Evolutionary conservation across 176 grass and related monocot genomes (phyloP).

Genomic region (Rhynchospora tenuis): DNA sequence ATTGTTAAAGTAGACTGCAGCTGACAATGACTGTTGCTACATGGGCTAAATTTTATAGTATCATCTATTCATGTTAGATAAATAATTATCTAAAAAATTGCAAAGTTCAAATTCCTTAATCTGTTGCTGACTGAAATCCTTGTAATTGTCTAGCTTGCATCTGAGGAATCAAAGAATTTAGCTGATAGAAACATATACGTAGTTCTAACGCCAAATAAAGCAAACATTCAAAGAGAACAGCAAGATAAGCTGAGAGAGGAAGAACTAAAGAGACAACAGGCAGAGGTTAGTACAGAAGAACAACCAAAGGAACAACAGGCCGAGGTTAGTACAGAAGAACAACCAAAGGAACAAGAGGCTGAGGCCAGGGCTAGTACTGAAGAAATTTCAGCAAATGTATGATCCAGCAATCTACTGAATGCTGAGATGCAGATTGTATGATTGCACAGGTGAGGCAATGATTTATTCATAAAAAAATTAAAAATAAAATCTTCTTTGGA

Average conservation of each 20-base stretch:
- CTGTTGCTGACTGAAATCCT: neutral
- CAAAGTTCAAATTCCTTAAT: neutral
- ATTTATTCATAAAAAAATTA: neutral
- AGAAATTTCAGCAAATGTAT: conserved; percentile 55
- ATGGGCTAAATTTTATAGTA: neutral
- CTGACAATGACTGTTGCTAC: neutral
- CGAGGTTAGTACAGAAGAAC: conserved; percentile 2
- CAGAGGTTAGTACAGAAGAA: conserved; percentile 14
- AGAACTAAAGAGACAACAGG: conserved; percentile 52
- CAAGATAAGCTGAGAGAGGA: conserved; percentile 19
- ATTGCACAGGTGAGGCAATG: neutral
- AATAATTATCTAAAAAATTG: neutral
- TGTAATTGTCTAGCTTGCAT: conserved; percentile 48
- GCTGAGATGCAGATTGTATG: neutral
- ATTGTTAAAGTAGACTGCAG: neutral
- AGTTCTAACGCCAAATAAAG: conserved; percentile 85
- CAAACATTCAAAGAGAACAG: conserved; percentile 74
- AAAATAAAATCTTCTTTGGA: too few relatives aligned
- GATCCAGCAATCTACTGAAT: conserved; percentile 28
- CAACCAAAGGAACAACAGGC: conserved; percentile 9
- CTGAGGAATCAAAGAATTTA: conserved; percentile 78
- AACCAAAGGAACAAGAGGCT: conserved; percentile 25
- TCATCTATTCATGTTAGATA: neutral
- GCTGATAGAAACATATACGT: conserved; percentile 65
- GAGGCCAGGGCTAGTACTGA: conserved; percentile 36